phyloP scores from a whole-genome alignment of 139 green algal species.

The Axilococcus clingmanii region DNA sequence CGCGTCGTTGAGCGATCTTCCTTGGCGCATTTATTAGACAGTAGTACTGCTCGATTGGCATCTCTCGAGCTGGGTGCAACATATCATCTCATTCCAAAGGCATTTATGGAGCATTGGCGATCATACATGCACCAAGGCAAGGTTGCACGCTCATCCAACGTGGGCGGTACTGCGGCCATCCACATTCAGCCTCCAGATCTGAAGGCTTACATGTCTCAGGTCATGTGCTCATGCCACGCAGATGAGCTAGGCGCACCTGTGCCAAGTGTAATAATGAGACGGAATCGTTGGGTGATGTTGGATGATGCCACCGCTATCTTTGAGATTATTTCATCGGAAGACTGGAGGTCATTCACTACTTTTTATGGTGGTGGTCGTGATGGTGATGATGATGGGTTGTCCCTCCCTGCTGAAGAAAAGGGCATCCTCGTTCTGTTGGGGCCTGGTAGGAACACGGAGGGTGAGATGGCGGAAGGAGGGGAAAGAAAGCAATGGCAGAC shows the following conservation, averaged over 20 bases:
- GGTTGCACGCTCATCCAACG: neutral
- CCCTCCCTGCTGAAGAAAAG: neutral
- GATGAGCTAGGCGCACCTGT: slow-evolving; percentile 8
- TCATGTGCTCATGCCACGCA: slow-evolving; percentile 42
- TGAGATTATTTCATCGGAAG: slow-evolving; percentile 14
- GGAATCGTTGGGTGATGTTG: slow-evolving; percentile 34
- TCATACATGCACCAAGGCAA: slow-evolving; percentile 20
- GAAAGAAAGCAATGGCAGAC: no score
- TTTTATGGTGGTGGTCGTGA: slow-evolving; percentile 18
- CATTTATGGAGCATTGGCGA: slow-evolving; percentile 42
- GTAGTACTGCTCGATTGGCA: slow-evolving; percentile 1
- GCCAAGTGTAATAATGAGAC: slow-evolving; percentile 31
- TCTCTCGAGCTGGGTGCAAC: slow-evolving; percentile 21
- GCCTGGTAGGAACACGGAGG: neutral
- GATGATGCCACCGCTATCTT: slow-evolving; percentile 9
- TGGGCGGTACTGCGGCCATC: neutral
- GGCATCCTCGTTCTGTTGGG: neutral
- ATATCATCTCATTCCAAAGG: slow-evolving; percentile 48
- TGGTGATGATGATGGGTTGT: no score
- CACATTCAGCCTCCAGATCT: slow-evolving; percentile 18
- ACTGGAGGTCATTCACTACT: slow-evolving; percentile 27
- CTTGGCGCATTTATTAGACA: slow-evolving; percentile 32
- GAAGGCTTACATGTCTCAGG: slow-evolving; percentile 12
- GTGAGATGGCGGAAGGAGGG: neutral
- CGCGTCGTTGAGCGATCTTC: slow-evolving; percentile 21